These are phyloP conservation scores for Onygenales sp. DNA, from an alignment of 2,329 filamentous ascomycete genomes.

Conservation along the genomic window DNA sequence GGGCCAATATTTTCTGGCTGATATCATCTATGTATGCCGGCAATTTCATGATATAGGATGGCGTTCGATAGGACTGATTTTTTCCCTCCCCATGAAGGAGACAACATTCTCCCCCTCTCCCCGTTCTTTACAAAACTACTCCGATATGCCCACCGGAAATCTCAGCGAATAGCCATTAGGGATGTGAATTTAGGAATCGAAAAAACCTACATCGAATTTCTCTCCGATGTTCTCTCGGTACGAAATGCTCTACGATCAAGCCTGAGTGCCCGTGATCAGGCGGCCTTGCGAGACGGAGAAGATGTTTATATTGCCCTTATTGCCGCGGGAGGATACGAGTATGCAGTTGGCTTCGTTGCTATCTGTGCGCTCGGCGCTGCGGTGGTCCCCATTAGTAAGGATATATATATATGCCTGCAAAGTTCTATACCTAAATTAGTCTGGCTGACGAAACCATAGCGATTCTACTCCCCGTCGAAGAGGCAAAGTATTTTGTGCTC, in stretches of 20 bases:
- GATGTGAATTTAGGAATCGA: constrained; percentile 12
- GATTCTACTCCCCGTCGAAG: constrained; percentile 30
- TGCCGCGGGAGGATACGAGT: constrained; percentile 40
- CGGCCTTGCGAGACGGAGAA: constrained; percentile 11
- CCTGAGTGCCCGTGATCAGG: constrained; percentile 5
- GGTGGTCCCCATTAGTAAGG: constrained; percentile 32
- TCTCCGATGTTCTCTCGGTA: constrained; percentile 10
- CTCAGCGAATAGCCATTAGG: constrained; percentile 12
- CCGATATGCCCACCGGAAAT: constrained; percentile 15
- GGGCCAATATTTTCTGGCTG: too few relatives aligned
- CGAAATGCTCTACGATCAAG: constrained; percentile 6
- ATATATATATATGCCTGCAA: not conserved
- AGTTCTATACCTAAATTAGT: not conserved
- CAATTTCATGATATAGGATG: constrained; percentile 2
- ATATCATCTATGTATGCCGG: too few relatives aligned
- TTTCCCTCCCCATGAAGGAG: constrained; percentile 16
- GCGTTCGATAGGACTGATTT: constrained; percentile 12
- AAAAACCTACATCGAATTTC: constrained; percentile 10
- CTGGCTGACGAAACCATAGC: constrained; percentile 15
- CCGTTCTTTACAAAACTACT: constrained; percentile 20
- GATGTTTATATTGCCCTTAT: constrained; percentile 31
- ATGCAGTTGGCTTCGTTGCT: constrained; percentile 38
- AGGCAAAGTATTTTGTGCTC: constrained; percentile 36
- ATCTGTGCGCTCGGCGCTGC: constrained; percentile 39
- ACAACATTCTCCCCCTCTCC: constrained; percentile 18